Evolutionary conservation across 1,284 basidiomycete genomes (phyloP).

Genomic region (Mycosarcoma mackinlayi): DNA sequence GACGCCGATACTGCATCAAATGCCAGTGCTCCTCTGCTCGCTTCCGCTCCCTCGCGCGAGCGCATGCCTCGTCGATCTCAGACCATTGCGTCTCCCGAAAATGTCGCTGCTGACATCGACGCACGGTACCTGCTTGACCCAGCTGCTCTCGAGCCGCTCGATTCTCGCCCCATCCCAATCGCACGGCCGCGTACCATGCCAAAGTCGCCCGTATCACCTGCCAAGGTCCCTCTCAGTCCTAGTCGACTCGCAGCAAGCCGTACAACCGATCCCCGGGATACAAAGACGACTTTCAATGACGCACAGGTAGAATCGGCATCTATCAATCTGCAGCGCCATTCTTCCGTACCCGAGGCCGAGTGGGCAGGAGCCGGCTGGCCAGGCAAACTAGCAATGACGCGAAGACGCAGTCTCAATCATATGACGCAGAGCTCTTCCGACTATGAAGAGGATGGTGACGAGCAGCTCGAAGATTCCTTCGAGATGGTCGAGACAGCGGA

Average conservation of each 20-base stretch:
- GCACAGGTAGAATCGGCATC: constrained; percentile 5
- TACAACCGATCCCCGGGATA: neutral
- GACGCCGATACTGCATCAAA: constrained; percentile 6
- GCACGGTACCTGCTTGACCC: constrained; percentile 25
- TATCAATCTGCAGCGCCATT: constrained; percentile 39
- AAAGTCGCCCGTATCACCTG: constrained; percentile 7
- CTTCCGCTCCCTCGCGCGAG: neutral
- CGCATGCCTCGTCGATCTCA: constrained; percentile 31
- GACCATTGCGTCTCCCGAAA: constrained; percentile 42
- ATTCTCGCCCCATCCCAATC: constrained; percentile 39
- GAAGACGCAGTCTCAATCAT: constrained; percentile 38
- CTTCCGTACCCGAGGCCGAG: constrained; percentile 44
- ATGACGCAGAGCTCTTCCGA: constrained; percentile 35
- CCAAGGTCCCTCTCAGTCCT: constrained; percentile 8
- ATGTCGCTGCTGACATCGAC: constrained; percentile 29
- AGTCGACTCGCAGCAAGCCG: neutral
- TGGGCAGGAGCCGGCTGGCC: constrained; percentile 39
- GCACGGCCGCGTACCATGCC: constrained; percentile 10
- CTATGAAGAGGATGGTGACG: constrained; percentile 42
- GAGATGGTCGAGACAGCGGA: constrained; percentile 16
- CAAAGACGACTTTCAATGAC: neutral
- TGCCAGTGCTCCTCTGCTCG: constrained; percentile 19
- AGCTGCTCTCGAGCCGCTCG: constrained; percentile 34
- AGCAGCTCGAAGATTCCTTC: constrained; percentile 29
- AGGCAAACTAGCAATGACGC: constrained; percentile 29